Percentiles rank a stretch among this genome's conserved stretches.
phyloP scores from a whole-genome alignment of 495 filamentous ascomycete genomes.

The Podospora australis region DNA sequence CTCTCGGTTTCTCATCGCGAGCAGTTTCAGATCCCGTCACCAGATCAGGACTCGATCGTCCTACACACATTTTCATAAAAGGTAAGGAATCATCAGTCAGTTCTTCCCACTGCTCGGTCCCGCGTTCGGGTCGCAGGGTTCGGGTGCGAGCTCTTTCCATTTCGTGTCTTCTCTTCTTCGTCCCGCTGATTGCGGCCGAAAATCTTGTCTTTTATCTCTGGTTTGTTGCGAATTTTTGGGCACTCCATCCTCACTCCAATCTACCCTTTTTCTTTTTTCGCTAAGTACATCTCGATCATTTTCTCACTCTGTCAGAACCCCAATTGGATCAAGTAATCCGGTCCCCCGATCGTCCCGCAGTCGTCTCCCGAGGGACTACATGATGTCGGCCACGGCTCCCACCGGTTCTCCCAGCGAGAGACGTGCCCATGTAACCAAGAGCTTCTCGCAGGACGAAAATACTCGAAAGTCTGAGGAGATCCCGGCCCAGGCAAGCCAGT shows the following conservation, averaged over 20 bases:
- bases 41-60: too few species aligned
- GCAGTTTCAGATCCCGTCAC: too few species aligned
- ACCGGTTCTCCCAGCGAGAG: conserved; percentile 45
- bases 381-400: conserved; percentile 41
- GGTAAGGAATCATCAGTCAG: too few species aligned
- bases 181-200: conserved; percentile 5
- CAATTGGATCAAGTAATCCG: conserved; percentile 8
- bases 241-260: conserved; percentile 13
- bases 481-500: conserved; percentile 3
- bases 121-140: too few species aligned
- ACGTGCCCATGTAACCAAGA: conserved; percentile 30
- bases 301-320: conserved; percentile 16
- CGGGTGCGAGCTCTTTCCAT: too few species aligned
- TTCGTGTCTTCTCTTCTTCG: too few species aligned
- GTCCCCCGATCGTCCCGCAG: conserved; percentile 3
- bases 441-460: conserved; percentile 40
- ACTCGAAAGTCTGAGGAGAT: conserved; percentile 21
- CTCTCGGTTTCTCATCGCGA: too few species aligned
- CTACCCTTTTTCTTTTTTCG: conserved; percentile 22
- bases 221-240: too few species aligned
- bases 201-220: conserved; percentile 9
- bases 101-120: too few species aligned
- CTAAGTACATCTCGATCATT: conserved; percentile 23
- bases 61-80: too few species aligned
- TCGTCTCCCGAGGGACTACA: conserved; percentile 11